Base-by-base conservation (phyloP, 2,329 filamentous ascomycete species). In the Phaeoacremonium minimum region DNA sequence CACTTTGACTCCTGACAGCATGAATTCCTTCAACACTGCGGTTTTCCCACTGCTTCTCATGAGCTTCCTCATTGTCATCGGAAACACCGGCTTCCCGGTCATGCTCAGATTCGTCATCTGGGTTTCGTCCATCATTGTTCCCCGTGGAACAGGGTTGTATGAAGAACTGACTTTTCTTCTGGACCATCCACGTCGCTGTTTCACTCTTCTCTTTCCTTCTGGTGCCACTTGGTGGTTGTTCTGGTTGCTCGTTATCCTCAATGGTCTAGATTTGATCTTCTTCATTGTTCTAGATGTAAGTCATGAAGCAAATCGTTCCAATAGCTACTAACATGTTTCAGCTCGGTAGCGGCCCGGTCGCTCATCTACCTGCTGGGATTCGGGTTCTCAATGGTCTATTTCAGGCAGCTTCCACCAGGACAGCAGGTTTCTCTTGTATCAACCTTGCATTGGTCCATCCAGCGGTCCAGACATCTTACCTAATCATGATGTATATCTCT, bases 401-500 rank as follows among this genome's bases (percentile, higher is more conserved):
- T 56, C 90, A 96, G 59, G 91, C 91, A 2, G 81, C 84, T 0
- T 83, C 87, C 5, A 97, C 91, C 1, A 74, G 93, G 55, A 97
- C 93, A 1, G 91, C 93, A 4, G 91, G 93, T 0, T 95, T 96
- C 53, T 74, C 85, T 2, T 86, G 85, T 18, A 77, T 97, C 48
- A 88, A 84, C 55, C 66, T 97, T 28, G 69, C 85, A 2, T 65
- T 75, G 0, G 69, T 98, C 3, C 90, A 97, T 47, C 90, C 93
- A 2, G 93, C 86, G 4, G 87, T 96, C 40, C 90, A 95, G 52
- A 88, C 94, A 12, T 87, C 89, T 16, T 97, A 96, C 64, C 70
- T 97, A 61, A 83, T 97, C 60, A 97, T 97, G 93, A 97, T 97
- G 93, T 97, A 97, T 61, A 95, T 97, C 44, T 95, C 90, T 40